These are phyloP conservation scores for Sarocladium oryzae DNA, from an alignment of 2,329 filamentous ascomycete genomes.

Conservation along the genomic window DNA sequence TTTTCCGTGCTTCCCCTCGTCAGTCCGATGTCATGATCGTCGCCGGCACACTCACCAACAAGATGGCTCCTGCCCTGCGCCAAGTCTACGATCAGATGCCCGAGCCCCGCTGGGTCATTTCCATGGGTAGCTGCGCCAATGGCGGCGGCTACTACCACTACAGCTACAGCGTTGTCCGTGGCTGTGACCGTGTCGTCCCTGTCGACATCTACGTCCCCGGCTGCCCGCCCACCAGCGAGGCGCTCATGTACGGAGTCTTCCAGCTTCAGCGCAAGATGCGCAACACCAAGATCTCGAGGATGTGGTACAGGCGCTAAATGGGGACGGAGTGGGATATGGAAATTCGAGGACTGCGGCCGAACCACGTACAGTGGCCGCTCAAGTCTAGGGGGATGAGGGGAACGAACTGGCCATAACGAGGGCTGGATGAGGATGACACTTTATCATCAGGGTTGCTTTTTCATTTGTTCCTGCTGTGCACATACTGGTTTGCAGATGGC, in stretches of 20 bases:
- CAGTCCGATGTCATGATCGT: constrained; percentile 94
- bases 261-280: constrained; percentile 73
- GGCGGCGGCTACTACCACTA: constrained; percentile 85
- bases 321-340: too few relatives aligned
- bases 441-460: background rate
- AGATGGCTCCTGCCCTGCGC: constrained; percentile 86
- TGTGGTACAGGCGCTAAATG: constrained; percentile 52
- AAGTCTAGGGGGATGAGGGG: background rate
- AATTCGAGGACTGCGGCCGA: background rate
- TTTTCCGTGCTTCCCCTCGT: constrained; percentile 81
- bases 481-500: constrained; percentile 3
- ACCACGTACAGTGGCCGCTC: background rate
- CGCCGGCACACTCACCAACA: constrained; percentile 87
- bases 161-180: constrained; percentile 70
- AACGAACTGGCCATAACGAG: too few relatives aligned
- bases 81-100: constrained; percentile 97
- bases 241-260: constrained; percentile 65
- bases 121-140: constrained; percentile 80
- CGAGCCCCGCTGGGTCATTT: constrained; percentile 78
- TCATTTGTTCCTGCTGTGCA: constrained; percentile 5
- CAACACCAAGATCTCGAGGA: constrained; percentile 46
- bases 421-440: background rate
- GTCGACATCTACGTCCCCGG: constrained; percentile 77
- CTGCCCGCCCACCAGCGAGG: constrained; percentile 57
- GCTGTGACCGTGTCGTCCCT: constrained; percentile 70